Percentiles rank a stretch among this genome's conserved stretches.
Conservation (phyloP, 1,139 yeast species). For the Yueomyces sp. region DNA sequence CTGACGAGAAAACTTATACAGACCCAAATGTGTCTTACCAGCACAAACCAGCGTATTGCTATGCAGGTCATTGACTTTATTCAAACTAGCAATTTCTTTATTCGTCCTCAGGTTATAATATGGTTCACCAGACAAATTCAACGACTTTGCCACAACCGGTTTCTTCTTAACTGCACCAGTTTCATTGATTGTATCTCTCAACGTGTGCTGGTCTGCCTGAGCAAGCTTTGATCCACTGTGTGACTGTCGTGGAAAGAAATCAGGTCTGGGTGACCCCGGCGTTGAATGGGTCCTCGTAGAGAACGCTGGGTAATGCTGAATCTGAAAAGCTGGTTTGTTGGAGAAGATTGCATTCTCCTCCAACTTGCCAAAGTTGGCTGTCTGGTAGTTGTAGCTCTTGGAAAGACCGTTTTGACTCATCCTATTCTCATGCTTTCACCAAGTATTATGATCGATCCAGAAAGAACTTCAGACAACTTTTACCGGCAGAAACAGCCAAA, state of each 20-base stretch:
- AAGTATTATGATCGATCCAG: too few relatives aligned
- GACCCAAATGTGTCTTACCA: slow-evolving; percentile 22
- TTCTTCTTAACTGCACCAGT: neutral
- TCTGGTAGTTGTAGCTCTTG: neutral
- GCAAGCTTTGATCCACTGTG: slow-evolving; percentile 3
- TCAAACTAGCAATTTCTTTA: slow-evolving; percentile 22
- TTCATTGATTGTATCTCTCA: neutral
- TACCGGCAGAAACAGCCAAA: too few relatives aligned
- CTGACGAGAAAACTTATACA: slow-evolving; percentile 16
- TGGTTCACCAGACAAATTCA: slow-evolving; percentile 8
- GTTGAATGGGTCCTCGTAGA: neutral
- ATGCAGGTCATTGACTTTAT: slow-evolving; percentile 19
- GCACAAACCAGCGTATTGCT: slow-evolving; percentile 18
- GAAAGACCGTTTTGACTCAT: neutral
- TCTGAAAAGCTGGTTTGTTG: slow-evolving; percentile 2
- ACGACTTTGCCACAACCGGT: neutral
- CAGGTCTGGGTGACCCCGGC: slow-evolving; percentile 4
- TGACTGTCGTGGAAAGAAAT: slow-evolving; percentile 8
- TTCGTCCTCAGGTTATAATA: slow-evolving; percentile 9
- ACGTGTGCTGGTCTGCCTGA: neutral
- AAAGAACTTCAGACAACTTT: too few relatives aligned
- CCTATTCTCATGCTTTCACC: neutral
- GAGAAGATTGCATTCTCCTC: slow-evolving; percentile 1
- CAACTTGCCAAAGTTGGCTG: slow-evolving; percentile 1
- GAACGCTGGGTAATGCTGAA: slow-evolving; percentile 1